Percentiles rank a stretch among this genome's conserved stretches.
Evolutionary conservation across 1,284 basidiomycete species (phyloP).

Genomic region (Trichosporon sp.): DNA sequence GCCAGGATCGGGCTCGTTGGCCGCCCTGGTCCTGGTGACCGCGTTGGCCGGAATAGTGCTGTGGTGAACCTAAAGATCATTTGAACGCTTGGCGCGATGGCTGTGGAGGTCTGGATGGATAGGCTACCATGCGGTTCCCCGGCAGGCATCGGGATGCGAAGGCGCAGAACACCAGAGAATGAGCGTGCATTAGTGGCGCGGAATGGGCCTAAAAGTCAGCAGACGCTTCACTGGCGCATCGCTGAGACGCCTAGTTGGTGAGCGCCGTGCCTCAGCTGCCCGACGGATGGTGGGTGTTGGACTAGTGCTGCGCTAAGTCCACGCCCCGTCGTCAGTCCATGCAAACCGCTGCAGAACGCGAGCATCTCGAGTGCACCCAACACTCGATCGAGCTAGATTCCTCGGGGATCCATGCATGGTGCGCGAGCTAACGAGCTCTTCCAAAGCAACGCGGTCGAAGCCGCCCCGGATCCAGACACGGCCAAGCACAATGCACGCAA

Average conservation of each 20-base stretch:
- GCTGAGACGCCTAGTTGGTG: not conserved
- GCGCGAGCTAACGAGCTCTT: not conserved
- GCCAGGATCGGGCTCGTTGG: not conserved
- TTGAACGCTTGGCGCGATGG: not conserved
- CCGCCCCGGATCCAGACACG: not conserved
- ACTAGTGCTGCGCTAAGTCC: not conserved
- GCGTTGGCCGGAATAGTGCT: not conserved
- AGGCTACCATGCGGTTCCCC: not conserved
- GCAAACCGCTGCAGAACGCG: not conserved
- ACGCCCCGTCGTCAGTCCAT: not conserved
- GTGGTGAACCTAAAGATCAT: not conserved
- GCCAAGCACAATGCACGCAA: not conserved
- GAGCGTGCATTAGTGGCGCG: not conserved
- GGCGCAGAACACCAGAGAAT: not conserved
- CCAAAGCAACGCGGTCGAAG: not conserved
- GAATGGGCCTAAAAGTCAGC: not conserved
- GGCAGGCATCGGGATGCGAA: too few relatives aligned
- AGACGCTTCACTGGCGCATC: not conserved
- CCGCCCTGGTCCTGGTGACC: not conserved
- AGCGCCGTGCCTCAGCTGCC: not conserved
- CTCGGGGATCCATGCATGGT: conserved; percentile 7
- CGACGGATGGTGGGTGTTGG: not conserved
- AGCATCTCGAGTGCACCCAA: not conserved
- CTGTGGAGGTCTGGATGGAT: not conserved
- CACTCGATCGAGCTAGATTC: conserved; percentile 7